phyloP scores from a whole-genome alignment of 331 rosid species.

The Cydonia oblonga region DNA sequence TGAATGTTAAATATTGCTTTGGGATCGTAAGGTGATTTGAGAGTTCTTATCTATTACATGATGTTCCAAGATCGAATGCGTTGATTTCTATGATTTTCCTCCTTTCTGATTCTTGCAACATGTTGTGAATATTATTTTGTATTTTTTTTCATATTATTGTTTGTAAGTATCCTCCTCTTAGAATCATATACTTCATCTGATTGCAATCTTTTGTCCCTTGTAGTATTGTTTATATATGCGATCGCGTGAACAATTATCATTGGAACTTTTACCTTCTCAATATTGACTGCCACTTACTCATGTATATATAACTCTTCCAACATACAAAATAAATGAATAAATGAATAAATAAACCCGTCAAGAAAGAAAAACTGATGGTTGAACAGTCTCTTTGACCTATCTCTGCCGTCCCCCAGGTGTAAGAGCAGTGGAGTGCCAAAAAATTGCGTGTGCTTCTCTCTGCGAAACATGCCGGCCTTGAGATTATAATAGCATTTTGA shows the following conservation, averaged over 20 bases:
- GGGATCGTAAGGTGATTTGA: background rate
- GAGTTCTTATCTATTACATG: background rate
- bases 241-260: too few relatives aligned
- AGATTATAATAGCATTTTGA: background rate
- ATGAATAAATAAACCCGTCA: background rate
- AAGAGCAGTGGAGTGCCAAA: background rate
- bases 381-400: background rate
- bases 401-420: slow-evolving; percentile 4
- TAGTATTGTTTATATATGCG: too few relatives aligned
- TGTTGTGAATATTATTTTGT: background rate
- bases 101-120: background rate
- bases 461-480: slow-evolving; percentile 8
- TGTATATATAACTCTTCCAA: background rate
- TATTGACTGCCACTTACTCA: background rate
- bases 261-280: background rate
- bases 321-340: background rate
- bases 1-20: background rate
- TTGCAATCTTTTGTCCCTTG: too few relatives aligned
- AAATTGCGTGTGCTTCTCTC: background rate
- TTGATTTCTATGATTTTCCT: background rate
- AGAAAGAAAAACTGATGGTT: background rate
- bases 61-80: background rate
- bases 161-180: background rate
- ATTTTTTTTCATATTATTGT: background rate
- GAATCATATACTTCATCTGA: background rate